Base-by-base conservation (phyloP, 2,329 filamentous ascomycete genomes). In the Trichoderma atrobrunneum region DNA sequence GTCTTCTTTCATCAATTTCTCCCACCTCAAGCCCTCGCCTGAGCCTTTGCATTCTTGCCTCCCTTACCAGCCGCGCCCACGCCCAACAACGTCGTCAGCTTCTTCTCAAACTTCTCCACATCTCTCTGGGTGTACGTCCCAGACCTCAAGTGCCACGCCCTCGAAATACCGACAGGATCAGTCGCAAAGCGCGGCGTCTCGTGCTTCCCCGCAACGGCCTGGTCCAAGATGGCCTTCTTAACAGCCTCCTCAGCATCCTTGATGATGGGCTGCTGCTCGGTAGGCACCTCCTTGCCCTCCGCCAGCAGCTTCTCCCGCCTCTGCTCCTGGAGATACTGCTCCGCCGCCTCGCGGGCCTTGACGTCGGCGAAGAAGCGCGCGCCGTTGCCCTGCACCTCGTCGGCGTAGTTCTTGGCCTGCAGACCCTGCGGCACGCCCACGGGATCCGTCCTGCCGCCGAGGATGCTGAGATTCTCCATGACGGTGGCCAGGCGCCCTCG, bases 91-190 rank as follows among this genome's bases (percentile, higher is more conserved):
- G 80, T 78, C 54, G 75, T 74, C 61, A 84, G 70, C 79, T 84
- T 85, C 32, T 74, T 78, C 78, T 84, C 80, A 71, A 85, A 85
- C 51, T 75, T 77, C 65, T 79, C 77, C 62, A 80, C 78, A 34
- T 84, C 79, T 60, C 73, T 76, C 16, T 72, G 73, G 24, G 75
- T 74, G 75, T 83, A 85, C 57, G 82, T 82, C 74, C 80, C 79
- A 16, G 80, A 77, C 69, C 81, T 78, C 71, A 83, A 73, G 60
- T 83, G 82, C 78, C 80, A 81, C 73, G 79, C 78, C 70, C 80
- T 78, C 56, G 82, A 77, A 51, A 82, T 56, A 24, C 78, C 80
- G 7, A 80, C 73, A 7, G 81, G 76, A 32, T 83, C 81, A 48
- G 74, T 73, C 18, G 80, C 77, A 67, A 78, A 80, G 75, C 76